These are phyloP conservation scores for Sclerospora graminicola DNA, from an alignment of 352 stramenopile species.

Conservation along the genomic window DNA sequence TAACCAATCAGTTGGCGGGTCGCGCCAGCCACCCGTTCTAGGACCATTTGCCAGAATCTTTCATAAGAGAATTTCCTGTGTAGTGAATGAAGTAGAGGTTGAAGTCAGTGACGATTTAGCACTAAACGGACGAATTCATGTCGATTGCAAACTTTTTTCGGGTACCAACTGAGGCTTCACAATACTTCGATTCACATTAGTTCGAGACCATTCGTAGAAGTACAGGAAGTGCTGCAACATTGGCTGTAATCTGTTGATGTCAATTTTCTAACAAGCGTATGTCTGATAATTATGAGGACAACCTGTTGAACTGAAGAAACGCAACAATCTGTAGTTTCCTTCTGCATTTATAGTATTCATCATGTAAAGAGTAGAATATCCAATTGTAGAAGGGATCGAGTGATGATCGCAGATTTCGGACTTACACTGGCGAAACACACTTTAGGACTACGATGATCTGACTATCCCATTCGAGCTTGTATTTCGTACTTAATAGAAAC, in stretches of 20 bases:
- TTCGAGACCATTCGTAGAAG: not conserved
- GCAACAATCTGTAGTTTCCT: conserved; percentile 1
- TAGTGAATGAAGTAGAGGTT: not conserved
- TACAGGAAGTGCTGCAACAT: too few species aligned
- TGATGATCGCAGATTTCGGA: conserved; percentile 34
- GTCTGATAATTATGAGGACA: conserved; percentile 77
- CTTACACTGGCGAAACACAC: conserved; percentile 42
- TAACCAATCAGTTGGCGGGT: conserved; percentile 3
- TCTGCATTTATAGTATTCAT: too few species aligned
- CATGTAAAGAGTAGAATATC: too few species aligned
- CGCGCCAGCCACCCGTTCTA: conserved; percentile 8
- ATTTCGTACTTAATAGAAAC: conserved; percentile 16
- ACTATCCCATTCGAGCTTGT: conserved; percentile 22
- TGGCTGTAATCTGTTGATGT: conserved; percentile 42
- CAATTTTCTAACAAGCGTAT: conserved; percentile 76
- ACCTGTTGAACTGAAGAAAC: conserved; percentile 38
- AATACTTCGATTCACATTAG: not conserved
- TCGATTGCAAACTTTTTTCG: conserved; percentile 84
- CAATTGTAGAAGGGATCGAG: conserved; percentile 27
- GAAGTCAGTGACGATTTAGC: conserved; percentile 69
- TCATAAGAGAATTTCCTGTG: too few species aligned
- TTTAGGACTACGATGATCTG: conserved; percentile 87
- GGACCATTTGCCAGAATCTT: too few species aligned
- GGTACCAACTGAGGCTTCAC: conserved; percentile 80
- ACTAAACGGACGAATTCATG: conserved; percentile 83